Base-by-base conservation (phyloP, 306 rosid species). In the Rubus parviflorus region DNA sequence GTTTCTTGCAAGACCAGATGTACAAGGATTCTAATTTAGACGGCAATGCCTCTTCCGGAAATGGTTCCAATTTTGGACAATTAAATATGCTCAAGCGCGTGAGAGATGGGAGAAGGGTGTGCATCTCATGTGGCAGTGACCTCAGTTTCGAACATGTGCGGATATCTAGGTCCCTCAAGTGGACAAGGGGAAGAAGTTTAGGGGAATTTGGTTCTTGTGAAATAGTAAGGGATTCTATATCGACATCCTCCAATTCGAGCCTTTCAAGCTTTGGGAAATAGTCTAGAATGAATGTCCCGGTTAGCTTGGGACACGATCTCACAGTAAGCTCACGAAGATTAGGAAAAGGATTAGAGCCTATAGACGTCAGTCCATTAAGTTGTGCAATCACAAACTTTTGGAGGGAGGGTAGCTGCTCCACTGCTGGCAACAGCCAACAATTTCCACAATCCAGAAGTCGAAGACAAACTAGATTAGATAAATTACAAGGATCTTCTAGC, bases 1-100 rank as follows among this genome's bases (percentile, higher is more conserved):
- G 48, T 14, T 78, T 81, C 38, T 79, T 45, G 68, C 85, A 75
- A 0, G 0, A 0, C 0, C 0, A 0, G 16, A 58, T 30, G 3
- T 0, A 0, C 6, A 60, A 13, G 1, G 0, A 0, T 15, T 8
- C 1, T 7, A 41, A 12, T 11, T 35, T 84, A 30, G 37, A 12
- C 11, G 82, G 80, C 40, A 77, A 80, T 51, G 71, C 82, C 16
- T 64, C 83, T 14, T 42, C 12, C 0, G 81, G 66, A 47, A 78
- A 71, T 6, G 63, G 77, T 48, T 82, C 76, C 40, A 82, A 8
- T 38, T 77, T 45, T 48, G 78, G 83, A 75, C 89, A 83, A 1
- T 5, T 2, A 16, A 0, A 0, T 1, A 74, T 0, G 0, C 0
- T 0, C 19, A 84, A 41, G 47, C 0, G 0, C 48, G 19, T 10